A percentile compares a stretch with the other conserved stretches of the same genome.
phyloP scores from a whole-genome alignment of 2,329 filamentous ascomycete genomes.

The Trematosphaeria pertusa region DNA sequence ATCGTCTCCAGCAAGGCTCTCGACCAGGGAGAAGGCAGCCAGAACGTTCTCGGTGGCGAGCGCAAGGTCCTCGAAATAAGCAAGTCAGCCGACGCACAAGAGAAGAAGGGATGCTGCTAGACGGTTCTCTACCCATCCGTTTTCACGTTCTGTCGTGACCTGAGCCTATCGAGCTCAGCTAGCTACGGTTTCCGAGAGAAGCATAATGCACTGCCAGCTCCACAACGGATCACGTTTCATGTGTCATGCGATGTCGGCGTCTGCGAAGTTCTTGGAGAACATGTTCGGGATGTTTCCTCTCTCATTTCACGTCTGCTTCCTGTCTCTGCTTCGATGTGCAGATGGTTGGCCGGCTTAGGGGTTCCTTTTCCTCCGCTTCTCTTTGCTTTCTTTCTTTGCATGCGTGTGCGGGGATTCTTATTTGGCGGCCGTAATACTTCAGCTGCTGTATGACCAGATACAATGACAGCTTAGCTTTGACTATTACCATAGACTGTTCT shows the following conservation, averaged over 20 bases:
- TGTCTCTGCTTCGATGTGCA: no score
- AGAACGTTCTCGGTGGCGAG: constrained; percentile 75
- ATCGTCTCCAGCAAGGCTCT: constrained; percentile 98
- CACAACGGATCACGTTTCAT: constrained; percentile 21
- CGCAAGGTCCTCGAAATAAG: constrained; percentile 84
- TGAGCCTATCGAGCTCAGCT: constrained; percentile 13
- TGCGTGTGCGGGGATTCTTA: constrained; percentile 31
- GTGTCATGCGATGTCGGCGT: constrained; percentile 47
- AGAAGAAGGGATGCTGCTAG: constrained; percentile 84
- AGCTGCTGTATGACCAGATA: constrained; percentile 38
- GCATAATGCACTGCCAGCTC: constrained; percentile 12
- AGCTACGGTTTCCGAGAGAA: constrained; percentile 23
- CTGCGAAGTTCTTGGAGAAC: constrained; percentile 35
- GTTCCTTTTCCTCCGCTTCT: constrained; percentile 21
- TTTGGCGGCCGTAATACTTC: constrained; percentile 38
- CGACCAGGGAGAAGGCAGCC: constrained; percentile 83
- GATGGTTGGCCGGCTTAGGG: constrained; percentile 34
- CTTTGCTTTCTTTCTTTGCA: constrained; percentile 38
- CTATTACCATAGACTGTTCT: no score
- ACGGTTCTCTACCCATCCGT: constrained; percentile 23
- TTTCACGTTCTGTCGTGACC: constrained; percentile 25
- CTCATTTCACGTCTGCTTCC: constrained; percentile 37
- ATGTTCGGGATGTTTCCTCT: constrained; percentile 31
- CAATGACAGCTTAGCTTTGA: constrained; percentile 23
- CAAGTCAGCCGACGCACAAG: constrained; percentile 80